These are phyloP conservation scores for Carex littledalei DNA, from an alignment of 176 grass and related monocot species.

Conservation along the genomic window DNA sequence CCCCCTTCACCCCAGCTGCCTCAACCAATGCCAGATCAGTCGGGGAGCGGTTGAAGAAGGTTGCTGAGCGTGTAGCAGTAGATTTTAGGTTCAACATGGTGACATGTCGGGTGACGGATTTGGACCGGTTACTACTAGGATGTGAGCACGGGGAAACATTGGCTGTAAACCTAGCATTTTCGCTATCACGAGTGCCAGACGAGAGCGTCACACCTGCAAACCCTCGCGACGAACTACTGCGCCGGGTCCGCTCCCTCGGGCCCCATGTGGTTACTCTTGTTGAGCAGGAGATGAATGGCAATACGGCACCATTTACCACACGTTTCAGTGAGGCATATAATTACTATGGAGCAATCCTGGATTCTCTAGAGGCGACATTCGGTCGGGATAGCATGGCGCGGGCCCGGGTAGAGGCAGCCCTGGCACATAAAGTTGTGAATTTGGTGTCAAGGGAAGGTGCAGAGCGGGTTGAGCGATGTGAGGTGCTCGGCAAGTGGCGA, in stretches of 20 bases:
- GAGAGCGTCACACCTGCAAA: conserved; percentile 91
- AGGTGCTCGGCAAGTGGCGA: conserved; percentile 84
- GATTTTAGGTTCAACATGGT: conserved; percentile 47
- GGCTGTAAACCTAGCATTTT: conserved; percentile 77
- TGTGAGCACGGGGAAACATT: conserved; percentile 62
- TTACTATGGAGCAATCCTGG: conserved; percentile 62
- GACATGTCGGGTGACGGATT: conserved; percentile 38
- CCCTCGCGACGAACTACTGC: conserved; percentile 79
- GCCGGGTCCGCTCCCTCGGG: conserved; percentile 65
- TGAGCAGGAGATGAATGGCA: conserved; percentile 84
- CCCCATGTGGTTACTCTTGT: conserved; percentile 56
- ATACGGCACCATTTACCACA: conserved; percentile 59
- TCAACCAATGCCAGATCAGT: conserved; percentile 1
- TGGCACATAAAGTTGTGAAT: conserved; percentile 53
- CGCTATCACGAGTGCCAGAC: conserved; percentile 63
- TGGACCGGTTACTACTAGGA: conserved; percentile 41
- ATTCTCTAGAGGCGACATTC: conserved; percentile 48
- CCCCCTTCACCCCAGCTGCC: conserved; percentile 39
- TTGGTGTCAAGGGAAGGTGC: conserved; percentile 60
- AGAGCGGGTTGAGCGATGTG: conserved; percentile 75
- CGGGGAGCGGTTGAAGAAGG: conserved; percentile 40
- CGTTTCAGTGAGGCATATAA: conserved; percentile 69
- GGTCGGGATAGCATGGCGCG: conserved; percentile 29
- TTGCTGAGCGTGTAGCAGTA: conserved; percentile 45
- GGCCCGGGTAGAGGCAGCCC: conserved; percentile 45